Percentiles rank a stretch among this genome's conserved stretches.
Evolutionary conservation across 2,329 filamentous ascomycete genomes (phyloP).

Genomic region (Ceratocystis diversiconidia): DNA sequence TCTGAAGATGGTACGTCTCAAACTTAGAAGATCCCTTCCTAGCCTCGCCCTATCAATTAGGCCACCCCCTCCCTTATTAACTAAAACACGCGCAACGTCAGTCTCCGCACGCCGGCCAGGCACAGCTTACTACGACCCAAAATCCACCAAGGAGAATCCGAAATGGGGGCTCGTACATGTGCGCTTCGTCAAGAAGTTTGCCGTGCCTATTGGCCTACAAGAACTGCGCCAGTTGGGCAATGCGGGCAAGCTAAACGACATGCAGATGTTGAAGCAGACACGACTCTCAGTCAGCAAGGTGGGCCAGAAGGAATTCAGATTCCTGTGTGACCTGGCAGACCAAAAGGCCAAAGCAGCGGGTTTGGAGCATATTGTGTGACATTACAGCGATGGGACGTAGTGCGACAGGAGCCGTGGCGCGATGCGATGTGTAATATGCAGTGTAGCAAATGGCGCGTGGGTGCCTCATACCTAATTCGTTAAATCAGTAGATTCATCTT

Average conservation of each 20-base stretch:
- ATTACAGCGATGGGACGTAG: too few species aligned
- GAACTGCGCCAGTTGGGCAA: conserved; percentile 54
- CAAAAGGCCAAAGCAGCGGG: conserved; percentile 29
- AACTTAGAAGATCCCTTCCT: background rate
- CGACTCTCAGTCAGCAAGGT: conserved; percentile 69
- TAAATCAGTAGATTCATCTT: background rate
- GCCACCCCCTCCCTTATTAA: background rate
- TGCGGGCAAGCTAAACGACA: conserved; percentile 46
- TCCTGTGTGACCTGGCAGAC: conserved; percentile 40
- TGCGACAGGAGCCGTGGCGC: background rate
- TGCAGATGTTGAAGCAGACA: conserved; percentile 75
- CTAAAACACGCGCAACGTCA: conserved; percentile 17
- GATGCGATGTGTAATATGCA: background rate
- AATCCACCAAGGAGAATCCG: conserved; percentile 42
- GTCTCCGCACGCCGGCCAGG: conserved; percentile 25
- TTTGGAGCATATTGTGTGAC: conserved; percentile 26
- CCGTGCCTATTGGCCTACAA: conserved; percentile 51
- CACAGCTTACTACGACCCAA: conserved; percentile 67
- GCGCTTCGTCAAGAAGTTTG: conserved; percentile 71
- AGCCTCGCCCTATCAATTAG: background rate
- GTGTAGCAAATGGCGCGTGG: too few species aligned
- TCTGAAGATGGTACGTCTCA: conserved; percentile 54
- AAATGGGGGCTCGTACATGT: conserved; percentile 83
- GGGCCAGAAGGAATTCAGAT: conserved; percentile 48
- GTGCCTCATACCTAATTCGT: background rate